These are phyloP conservation scores for Ogataea methylovora DNA, from an alignment of 805 yeast species.

Conservation along the genomic window DNA sequence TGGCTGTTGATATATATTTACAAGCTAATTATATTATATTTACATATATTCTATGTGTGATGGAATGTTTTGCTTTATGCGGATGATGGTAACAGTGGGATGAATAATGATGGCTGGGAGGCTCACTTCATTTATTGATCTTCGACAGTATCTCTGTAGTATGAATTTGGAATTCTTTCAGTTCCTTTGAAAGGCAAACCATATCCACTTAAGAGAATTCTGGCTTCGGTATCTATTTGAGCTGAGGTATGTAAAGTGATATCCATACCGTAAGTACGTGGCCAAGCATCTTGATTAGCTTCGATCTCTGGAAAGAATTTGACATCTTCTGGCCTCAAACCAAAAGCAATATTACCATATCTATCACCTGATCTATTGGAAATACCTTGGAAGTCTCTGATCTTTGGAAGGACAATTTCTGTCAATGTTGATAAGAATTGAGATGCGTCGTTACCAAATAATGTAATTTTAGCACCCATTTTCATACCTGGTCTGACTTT, in stretches of 20 bases:
- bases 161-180: constrained; percentile 31
- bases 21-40: too few relatives aligned
- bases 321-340: constrained; percentile 69
- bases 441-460: constrained; percentile 73
- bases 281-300: constrained; percentile 83
- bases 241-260: constrained; percentile 83
- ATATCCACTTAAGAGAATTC: constrained; percentile 70
- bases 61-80: neutral
- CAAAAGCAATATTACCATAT: constrained; percentile 81
- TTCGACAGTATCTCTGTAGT: constrained; percentile 13
- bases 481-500: constrained; percentile 78
- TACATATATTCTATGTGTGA: neutral
- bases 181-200: constrained; percentile 71
- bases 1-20: too few relatives aligned
- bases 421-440: constrained; percentile 83
- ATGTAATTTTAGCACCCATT: constrained; percentile 81
- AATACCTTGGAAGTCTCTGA: constrained; percentile 80
- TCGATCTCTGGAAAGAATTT: constrained; percentile 91
- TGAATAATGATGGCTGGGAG: too few relatives aligned
- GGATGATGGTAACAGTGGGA: neutral
- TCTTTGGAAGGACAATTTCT: constrained; percentile 88
- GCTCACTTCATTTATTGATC: too few relatives aligned
- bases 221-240: constrained; percentile 83
- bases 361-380: constrained; percentile 73
- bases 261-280: constrained; percentile 78